phyloP scores from a whole-genome alignment of 352 stramenopile species.

The Lagenidium sp. region DNA sequence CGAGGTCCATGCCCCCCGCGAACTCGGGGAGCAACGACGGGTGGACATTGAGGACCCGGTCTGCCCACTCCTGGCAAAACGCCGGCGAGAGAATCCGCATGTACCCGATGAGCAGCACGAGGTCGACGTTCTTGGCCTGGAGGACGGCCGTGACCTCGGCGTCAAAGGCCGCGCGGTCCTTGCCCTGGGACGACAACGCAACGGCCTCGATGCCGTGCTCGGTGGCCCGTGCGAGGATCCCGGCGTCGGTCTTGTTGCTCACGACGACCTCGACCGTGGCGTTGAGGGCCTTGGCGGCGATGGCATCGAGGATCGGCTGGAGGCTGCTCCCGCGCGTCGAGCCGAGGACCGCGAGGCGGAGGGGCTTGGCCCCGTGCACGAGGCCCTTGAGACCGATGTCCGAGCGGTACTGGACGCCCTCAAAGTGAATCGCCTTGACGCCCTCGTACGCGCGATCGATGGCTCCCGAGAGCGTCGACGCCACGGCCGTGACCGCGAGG shows the following conservation, averaged over 20 bases:
- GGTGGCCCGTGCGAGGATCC: slow-evolving; percentile 93
- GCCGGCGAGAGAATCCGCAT: slow-evolving; percentile 97
- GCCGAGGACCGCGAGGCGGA: slow-evolving; percentile 92
- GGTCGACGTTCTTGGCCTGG: slow-evolving; percentile 89
- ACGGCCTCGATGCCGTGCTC: slow-evolving; percentile 61
- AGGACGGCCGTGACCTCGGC: slow-evolving; percentile 91
- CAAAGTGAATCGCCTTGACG: slow-evolving; percentile 84
- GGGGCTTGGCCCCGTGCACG: slow-evolving; percentile 76
- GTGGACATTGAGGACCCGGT: slow-evolving; percentile 98
- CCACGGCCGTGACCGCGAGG: slow-evolving; percentile 94
- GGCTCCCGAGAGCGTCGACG: slow-evolving; percentile 85
- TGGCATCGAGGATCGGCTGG: slow-evolving; percentile 95
- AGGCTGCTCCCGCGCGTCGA: slow-evolving; percentile 95
- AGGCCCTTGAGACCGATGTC: slow-evolving; percentile 96
- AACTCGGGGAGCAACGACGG: slow-evolving; percentile 98
- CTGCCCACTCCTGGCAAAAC: slow-evolving; percentile 94
- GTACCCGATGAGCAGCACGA: slow-evolving; percentile 98
- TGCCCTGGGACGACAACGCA: slow-evolving; percentile 53
- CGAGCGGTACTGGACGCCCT: slow-evolving; percentile 92
- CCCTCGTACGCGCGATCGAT: slow-evolving; percentile 90
- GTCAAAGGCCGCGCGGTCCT: slow-evolving; percentile 93
- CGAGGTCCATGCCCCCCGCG: slow-evolving; percentile 98
- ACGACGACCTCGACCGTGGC: slow-evolving; percentile 95
- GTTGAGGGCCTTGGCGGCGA: slow-evolving; percentile 79
- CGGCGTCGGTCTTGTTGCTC: slow-evolving; percentile 91